Evolutionary conservation across 75 land plant genomes (phyloP).

Genomic region (Pseudotsuga menziesii): DNA sequence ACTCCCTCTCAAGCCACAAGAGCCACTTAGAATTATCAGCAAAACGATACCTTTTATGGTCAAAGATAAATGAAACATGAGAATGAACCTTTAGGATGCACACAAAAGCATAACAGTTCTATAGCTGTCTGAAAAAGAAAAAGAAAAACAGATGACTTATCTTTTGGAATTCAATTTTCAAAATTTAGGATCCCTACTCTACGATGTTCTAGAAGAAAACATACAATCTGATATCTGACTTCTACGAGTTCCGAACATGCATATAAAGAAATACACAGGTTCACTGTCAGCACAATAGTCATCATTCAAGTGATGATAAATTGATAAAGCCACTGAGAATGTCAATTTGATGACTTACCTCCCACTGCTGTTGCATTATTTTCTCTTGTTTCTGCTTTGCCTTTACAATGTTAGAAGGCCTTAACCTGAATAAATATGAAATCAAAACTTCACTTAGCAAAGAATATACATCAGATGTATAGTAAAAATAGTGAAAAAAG

Average conservation of each 20-base stretch:
- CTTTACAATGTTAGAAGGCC: constrained; percentile 26
- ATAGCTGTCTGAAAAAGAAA: too few relatives aligned
- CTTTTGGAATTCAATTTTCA: neutral
- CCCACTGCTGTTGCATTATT: constrained; percentile 28
- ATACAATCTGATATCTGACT: neutral
- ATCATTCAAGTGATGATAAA: neutral
- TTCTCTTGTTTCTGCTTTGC: constrained; percentile 36
- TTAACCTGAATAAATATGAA: constrained; percentile 23
- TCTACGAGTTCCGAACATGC: neutral
- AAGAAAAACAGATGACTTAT: neutral
- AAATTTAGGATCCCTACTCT: neutral
- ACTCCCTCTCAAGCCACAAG: too few relatives aligned
- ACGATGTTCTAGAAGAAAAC: neutral
- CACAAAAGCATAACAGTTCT: too few relatives aligned
- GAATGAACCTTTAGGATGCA: neutral
- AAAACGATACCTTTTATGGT: neutral
- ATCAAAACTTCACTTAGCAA: neutral
- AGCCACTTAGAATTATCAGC: too few relatives aligned
- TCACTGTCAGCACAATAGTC: neutral
- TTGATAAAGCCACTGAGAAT: neutral
- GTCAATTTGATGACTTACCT: constrained; percentile 20
- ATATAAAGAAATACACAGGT: neutral
- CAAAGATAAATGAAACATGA: neutral
- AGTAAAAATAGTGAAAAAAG: neutral
- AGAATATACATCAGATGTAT: neutral